Evolutionary conservation across 2,329 filamentous ascomycete species (phyloP), one percentile per base, ranked within the genome.

Genomic region (Ophiocordyceps camponoti-leonardi): DNA sequence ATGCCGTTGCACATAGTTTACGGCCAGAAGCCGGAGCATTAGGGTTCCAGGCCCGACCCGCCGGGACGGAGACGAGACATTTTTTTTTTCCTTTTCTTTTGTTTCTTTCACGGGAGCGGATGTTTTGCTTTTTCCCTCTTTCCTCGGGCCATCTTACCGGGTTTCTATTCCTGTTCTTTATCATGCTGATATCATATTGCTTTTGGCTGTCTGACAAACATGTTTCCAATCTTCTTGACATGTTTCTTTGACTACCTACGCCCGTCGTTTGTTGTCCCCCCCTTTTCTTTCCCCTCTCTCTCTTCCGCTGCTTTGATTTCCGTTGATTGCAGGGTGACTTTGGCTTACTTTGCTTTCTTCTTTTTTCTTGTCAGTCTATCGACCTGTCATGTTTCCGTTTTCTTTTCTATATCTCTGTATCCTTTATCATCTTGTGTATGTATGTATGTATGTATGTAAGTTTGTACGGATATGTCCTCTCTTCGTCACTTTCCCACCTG

Each of bases 1-100:
- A 76, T 77, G 72, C 72, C 71, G 10, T 61, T 75, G 50, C 67
- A 73, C 53, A 64, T 75, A 44, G 61, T 74, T 13, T 75, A 71
- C 51, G 72, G 66, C 16, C 73, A 76, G 56, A 75, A 68, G 54
- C 69, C 72, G 18, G 42, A 42, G 39, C 20, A 13, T 11, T 10
- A 18, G 41, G 20, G 12, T 14, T 47, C 22, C 42, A 13, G 22
- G 18, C n/a, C 18, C 18, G 12, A n/a, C 18, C n/a, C n/a, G 39
- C n/a, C 12, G 39, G 18, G 16, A 41, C 26, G 39, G 22, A 14
- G 39, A 23, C 39, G 22, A 14, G 39, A 41, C 39, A 12, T 20
- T 16, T 42, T 42, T n/a, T 8, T 23, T 16, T 23, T 23, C 12
- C 26, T 11, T 28, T 11, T 10, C 26, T n/a, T n/a, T n/a, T n/a